phyloP scores from a whole-genome alignment of 129 eudicot species.

The Ambrosia artemisiifolia region DNA sequence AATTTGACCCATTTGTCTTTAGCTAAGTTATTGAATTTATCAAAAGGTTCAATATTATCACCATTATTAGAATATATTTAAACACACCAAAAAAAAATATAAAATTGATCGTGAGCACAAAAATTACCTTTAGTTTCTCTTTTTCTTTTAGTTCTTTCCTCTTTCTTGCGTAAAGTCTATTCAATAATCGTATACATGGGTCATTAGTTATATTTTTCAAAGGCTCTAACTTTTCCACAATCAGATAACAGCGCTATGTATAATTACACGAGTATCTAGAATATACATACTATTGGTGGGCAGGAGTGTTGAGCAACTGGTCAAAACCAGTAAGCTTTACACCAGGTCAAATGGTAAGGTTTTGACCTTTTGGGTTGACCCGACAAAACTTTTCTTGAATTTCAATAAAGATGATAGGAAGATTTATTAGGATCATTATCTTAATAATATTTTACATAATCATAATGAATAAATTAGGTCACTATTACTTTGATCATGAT shows the following conservation, averaged over 20 bases:
- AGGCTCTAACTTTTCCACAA: constrained; percentile 62
- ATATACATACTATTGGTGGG: background rate
- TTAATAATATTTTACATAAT: background rate
- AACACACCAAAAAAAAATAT: background rate
- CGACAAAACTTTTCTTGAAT: too few relatives aligned
- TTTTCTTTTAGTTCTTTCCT: constrained; percentile 81
- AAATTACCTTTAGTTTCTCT: constrained; percentile 61
- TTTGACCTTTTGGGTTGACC: too few relatives aligned
- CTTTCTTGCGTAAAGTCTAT: constrained; percentile 88
- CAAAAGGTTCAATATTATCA: too few relatives aligned
- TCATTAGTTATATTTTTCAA: constrained; percentile 75
- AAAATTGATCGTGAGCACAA: constrained; percentile 1
- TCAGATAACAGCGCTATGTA: background rate
- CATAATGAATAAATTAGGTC: background rate
- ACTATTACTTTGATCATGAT: background rate
- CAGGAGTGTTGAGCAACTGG: background rate
- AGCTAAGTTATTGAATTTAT: background rate
- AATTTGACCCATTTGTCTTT: background rate
- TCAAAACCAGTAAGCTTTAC: background rate
- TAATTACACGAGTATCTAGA: background rate
- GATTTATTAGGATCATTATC: background rate
- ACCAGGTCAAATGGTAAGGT: background rate
- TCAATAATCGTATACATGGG: constrained; percentile 81
- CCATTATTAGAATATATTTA: too few relatives aligned
- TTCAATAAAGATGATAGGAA: background rate